A percentile compares a stretch with the other conserved stretches of the same genome.
Conservation (phyloP, 2,329 filamentous ascomycete species). For the Blumeria graminis region DNA sequence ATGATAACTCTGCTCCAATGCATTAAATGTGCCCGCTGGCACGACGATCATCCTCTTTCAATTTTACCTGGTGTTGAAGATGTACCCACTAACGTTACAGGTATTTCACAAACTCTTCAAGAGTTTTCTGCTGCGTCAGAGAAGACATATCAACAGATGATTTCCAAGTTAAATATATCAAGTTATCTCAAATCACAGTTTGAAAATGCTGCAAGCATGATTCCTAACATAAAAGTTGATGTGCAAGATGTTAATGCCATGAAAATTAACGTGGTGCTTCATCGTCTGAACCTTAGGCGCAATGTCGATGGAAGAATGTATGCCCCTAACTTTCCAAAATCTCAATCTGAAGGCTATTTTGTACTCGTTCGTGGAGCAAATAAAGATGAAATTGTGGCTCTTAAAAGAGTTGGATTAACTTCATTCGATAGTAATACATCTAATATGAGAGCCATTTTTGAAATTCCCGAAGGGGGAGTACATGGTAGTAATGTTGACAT, state of each 20-base stretch:
- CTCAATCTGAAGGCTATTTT: slow-evolving; percentile 87
- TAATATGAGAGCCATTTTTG: slow-evolving; percentile 31
- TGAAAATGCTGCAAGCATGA: slow-evolving; percentile 32
- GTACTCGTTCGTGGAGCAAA: slow-evolving; percentile 44
- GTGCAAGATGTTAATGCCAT: slow-evolving; percentile 35
- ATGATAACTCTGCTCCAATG: slow-evolving; percentile 76
- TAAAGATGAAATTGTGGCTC: slow-evolving; percentile 54
- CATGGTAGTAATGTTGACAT: slow-evolving; percentile 42
- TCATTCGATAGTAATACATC: slow-evolving; percentile 18
- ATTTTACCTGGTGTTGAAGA: slow-evolving; percentile 50
- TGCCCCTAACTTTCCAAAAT: slow-evolving; percentile 76
- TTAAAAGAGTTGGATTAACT: slow-evolving; percentile 68
- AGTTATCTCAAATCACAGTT: slow-evolving; percentile 15
- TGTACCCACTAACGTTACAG: slow-evolving; percentile 9
- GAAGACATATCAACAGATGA: slow-evolving; percentile 19
- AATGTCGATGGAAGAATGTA: slow-evolving; percentile 53
- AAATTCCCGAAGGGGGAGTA: slow-evolving; percentile 27
- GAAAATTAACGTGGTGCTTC: slow-evolving; percentile 37
- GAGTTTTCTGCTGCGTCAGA: slow-evolving; percentile 12
- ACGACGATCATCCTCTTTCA: slow-evolving; percentile 50
- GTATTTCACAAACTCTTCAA: slow-evolving; percentile 15
- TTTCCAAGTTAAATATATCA: slow-evolving; percentile 27
- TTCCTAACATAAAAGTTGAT: slow-evolving; percentile 45
- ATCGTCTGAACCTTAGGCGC: slow-evolving; percentile 39
- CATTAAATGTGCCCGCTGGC: slow-evolving; percentile 85